Evolutionary conservation across 768 basidiomycete genomes (phyloP), one percentile per base, ranked within the genome.

Genomic region (Pilatotrama ljubarskyi): DNA sequence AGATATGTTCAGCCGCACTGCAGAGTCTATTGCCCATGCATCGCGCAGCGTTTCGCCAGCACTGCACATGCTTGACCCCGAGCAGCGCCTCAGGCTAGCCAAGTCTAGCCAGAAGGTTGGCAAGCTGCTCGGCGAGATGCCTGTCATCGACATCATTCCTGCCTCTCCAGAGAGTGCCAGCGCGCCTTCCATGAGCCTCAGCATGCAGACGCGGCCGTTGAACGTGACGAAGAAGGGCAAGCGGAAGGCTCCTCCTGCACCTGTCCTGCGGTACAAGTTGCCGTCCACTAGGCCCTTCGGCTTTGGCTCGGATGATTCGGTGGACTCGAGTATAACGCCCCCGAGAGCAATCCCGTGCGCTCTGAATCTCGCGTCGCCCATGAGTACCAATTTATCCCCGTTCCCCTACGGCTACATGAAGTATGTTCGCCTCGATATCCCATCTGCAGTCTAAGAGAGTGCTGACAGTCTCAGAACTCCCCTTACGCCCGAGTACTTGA

Each of bases 61-160:
- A 3, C 51, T 61, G n/a, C 51, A 58, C 46, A 59, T 48, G 50
- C 61, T 65, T 50, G 62, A 60, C 37, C 55, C 58, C 29, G 55
- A 61, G 59, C 59, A 63, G 49, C 59, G 62, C 38, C 38, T 46
- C 25, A 52, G 59, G 13, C 50, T 63, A 22, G 53, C 57, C 15
- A 63, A 56, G 56, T 61, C 65, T 2, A 58, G 62, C 50, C 59
- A 61, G 56, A 66, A 66, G 53, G 46, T 63, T 44, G 59, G 52
- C 24, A 44, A 58, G 41, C 20, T 66, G 32, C 50, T 63, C 14
- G 62, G 62, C 6, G 52, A 57, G 22, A 59, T 49, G 29, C 62
- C 59, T 38, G 24, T 58, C 53, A 50, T 63, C 25, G 65, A 66
- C 44, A 48, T 66, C 50, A 29, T 43, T 48, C 50, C 54, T 24